Evolutionary conservation across 805 yeast species (phyloP), one percentile per base, ranked within the genome.

Genomic region (Maudiozyma saulgeensis): DNA sequence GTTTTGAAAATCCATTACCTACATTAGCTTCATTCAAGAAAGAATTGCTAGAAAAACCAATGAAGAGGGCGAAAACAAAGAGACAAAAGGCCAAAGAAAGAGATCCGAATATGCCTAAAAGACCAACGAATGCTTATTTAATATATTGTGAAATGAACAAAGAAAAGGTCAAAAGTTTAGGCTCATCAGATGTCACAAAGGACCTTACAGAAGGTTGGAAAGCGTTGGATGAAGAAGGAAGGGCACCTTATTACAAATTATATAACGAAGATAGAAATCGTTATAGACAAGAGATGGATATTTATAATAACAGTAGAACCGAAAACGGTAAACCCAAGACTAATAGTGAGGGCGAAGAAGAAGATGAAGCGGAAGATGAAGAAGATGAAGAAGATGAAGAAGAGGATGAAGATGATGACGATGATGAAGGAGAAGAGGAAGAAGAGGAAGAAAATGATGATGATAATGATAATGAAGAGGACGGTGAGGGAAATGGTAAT

Each of bases 181-280:
- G 81, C 9, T 72, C 74, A 31, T 68, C 68, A 39, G 96, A 90
- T 61, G 72, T 87, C 43, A 82, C 95, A 2, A 82, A 79, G 59
- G 83, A 84, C 15, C 72, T 90, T 71, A 80, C 95, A 1, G 96
- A 87, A 53, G 82, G 84, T 4, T 90, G 97, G 97, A 86, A 86
- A 60, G 73, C 70, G 47, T 72, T 90, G 56, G 78, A 74, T 50
- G 84, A 81, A 38, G 84, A 80, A 28, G 86, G 77, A 9, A 77
- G 86, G 50, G 79, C 78, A 54, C 89, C 90, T 2, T 90, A 79
- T 63, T 80, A 80, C 58, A 81, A 84, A 49, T 67, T 84, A 47
- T 88, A 83, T 62, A 90, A 82, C 60, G 85, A 83, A 46, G 96
- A 87, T 56, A 80, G 83, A 59, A 76, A 76, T 49, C 76, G 95